Conservation (phyloP, 75 land plant species). For the Picea glauca region DNA sequence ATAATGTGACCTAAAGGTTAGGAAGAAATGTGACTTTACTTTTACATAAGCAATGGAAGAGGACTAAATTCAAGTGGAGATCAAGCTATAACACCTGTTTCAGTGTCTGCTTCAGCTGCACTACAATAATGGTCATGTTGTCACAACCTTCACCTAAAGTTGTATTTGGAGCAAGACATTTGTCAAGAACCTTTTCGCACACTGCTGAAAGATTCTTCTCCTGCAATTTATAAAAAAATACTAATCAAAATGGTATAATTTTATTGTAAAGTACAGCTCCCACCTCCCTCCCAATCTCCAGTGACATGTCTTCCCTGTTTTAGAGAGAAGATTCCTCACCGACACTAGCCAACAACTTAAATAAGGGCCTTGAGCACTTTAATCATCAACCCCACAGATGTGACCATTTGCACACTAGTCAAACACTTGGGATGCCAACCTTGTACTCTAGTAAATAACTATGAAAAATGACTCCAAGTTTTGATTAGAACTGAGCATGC, state of each 20-base stretch:
- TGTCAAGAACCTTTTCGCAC: slow-evolving; percentile 36
- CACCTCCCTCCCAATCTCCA: not conserved
- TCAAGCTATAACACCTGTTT: slow-evolving; percentile 4
- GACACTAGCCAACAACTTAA: not conserved
- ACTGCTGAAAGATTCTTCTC: slow-evolving; percentile 23
- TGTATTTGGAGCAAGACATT: slow-evolving; percentile 34
- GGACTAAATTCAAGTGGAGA: not conserved
- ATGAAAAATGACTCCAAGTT: not conserved
- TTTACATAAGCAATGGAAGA: not conserved
- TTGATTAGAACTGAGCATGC: not conserved
- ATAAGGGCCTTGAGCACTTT: not conserved
- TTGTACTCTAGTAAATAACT: not conserved
- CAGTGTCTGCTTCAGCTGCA: slow-evolving; percentile 18
- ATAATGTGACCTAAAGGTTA: too few relatives aligned
- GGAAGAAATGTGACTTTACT: not conserved
- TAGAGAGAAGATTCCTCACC: not conserved
- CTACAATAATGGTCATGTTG: slow-evolving; percentile 43
- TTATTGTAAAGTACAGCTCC: not conserved
- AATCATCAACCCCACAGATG: not conserved
- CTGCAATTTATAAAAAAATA: slow-evolving; percentile 15
- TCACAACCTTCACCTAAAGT: slow-evolving; percentile 35
- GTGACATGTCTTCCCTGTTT: not conserved
- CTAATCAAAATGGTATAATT: not conserved
- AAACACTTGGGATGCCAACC: not conserved
- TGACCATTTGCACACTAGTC: too few relatives aligned